These are phyloP conservation scores for Hymenoscyphus infarciens DNA, from an alignment of 2,329 filamentous ascomycete species.

Conservation along the genomic window DNA sequence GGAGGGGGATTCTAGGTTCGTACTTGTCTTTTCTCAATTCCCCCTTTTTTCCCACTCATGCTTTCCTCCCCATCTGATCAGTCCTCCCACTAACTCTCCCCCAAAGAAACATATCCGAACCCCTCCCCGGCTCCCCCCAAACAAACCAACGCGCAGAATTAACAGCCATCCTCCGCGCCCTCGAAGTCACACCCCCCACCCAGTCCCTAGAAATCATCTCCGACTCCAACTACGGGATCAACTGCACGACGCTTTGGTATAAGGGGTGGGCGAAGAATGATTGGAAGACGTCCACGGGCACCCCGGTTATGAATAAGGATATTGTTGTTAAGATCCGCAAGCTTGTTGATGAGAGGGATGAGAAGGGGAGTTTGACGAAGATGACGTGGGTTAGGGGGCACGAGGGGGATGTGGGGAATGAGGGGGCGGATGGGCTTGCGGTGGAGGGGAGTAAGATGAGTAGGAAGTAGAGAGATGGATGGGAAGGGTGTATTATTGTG, in stretches of 20 bases:
- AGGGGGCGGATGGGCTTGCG: slow-evolving; percentile 75
- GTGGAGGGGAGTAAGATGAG: slow-evolving; percentile 46
- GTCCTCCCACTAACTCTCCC: background rate
- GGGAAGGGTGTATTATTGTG: background rate
- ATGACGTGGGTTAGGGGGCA: slow-evolving; percentile 95
- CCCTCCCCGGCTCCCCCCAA: slow-evolving; percentile 48
- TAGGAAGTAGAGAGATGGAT: background rate
- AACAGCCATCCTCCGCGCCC: slow-evolving; percentile 77
- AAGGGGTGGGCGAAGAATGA: slow-evolving; percentile 68
- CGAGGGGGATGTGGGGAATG: slow-evolving; percentile 66
- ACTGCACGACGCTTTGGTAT: slow-evolving; percentile 84
- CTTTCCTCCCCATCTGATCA: background rate
- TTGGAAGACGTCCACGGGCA: slow-evolving; percentile 71
- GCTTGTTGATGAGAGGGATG: slow-evolving; percentile 66
- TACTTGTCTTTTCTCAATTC: slow-evolving; percentile 17
- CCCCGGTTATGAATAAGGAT: slow-evolving; percentile 81
- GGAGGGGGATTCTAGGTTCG: slow-evolving; percentile 49
- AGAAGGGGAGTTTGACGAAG: slow-evolving; percentile 56
- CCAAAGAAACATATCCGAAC: slow-evolving; percentile 49
- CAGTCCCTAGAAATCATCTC: slow-evolving; percentile 73
- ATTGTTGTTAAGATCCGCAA: slow-evolving; percentile 69
- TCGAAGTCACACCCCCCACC: slow-evolving; percentile 68
- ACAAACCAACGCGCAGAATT: slow-evolving; percentile 98
- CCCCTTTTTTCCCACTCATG: background rate
- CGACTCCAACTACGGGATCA: slow-evolving; percentile 89